Conservation (phyloP, 1,139 yeast genomes). For the Hemisphaericaspora lyxosophila region DNA sequence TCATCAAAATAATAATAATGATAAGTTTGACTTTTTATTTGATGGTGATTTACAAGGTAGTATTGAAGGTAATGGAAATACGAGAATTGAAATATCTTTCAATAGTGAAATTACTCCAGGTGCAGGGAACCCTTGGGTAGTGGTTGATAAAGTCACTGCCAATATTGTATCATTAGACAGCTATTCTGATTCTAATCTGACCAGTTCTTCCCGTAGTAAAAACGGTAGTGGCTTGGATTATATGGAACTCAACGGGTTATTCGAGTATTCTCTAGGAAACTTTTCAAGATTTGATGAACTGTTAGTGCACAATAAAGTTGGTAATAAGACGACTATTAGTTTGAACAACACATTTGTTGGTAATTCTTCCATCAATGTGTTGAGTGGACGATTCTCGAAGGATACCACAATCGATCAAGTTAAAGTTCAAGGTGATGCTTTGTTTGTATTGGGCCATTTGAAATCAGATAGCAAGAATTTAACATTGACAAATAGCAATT, state of each 20-base stretch:
- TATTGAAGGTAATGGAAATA: conserved; percentile 39
- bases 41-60: conserved; percentile 64
- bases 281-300: conserved; percentile 50
- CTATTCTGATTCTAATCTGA: conserved; percentile 29
- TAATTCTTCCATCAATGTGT: conserved; percentile 63
- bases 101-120: conserved; percentile 30
- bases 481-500: conserved; percentile 27
- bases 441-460: conserved; percentile 51
- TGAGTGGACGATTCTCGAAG: conserved; percentile 51
- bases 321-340: conserved; percentile 29
- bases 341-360: conserved; percentile 51
- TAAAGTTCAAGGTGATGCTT: conserved; percentile 25
- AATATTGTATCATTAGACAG: conserved; percentile 53
- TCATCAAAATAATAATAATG: conserved; percentile 76
- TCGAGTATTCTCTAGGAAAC: conserved; percentile 76
- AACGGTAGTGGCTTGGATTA: conserved; percentile 22
- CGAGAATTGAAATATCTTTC: conserved; percentile 51
- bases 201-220: conserved; percentile 27
- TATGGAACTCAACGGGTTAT: conserved; percentile 62
- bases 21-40: conserved; percentile 77
- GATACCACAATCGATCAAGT: conserved; percentile 42
- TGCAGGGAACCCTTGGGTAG: conserved; percentile 47
- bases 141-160: conserved; percentile 70
- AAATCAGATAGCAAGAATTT: conserved; percentile 32
- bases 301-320: conserved; percentile 26